Evolutionary conservation across 2,329 filamentous ascomycete genomes (phyloP).

Genomic region (Pseudopyricularia cyperi): DNA sequence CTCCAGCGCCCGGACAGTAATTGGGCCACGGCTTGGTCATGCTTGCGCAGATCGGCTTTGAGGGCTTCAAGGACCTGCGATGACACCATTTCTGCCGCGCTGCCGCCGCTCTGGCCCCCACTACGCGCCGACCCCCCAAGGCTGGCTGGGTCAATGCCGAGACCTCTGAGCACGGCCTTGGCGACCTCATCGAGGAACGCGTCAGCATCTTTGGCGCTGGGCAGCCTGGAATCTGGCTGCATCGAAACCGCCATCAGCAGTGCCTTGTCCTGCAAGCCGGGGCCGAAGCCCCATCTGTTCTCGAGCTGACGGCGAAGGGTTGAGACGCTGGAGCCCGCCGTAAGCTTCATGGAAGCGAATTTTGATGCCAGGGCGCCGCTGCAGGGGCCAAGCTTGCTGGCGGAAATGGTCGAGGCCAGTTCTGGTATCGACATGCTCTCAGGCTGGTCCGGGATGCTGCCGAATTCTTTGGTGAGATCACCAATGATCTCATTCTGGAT

Average conservation of each 20-base stretch:
- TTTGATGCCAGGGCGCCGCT: neutral
- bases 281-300: neutral
- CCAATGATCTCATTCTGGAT: constrained; percentile 30
- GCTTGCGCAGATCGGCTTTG: neutral
- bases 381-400: neutral
- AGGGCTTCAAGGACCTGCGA: too few relatives aligned
- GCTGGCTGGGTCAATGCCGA: too few relatives aligned
- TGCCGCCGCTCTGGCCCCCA: too few relatives aligned
- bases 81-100: too few relatives aligned
- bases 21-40: neutral
- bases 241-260: neutral
- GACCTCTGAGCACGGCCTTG: too few relatives aligned
- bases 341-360: neutral
- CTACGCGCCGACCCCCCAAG: too few relatives aligned
- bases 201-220: neutral
- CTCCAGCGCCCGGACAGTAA: neutral
- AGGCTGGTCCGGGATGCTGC: constrained; percentile 21
- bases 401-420: constrained; percentile 8
- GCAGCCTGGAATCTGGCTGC: neutral
- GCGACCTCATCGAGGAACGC: too few relatives aligned
- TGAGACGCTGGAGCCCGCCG: neutral
- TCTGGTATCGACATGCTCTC: constrained; percentile 22
- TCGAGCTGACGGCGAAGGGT: neutral
- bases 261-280: neutral
- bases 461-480: constrained; percentile 26